Evolutionary conservation across 352 stramenopile species (phyloP).

Genomic region (Pythium phragmiticola): DNA sequence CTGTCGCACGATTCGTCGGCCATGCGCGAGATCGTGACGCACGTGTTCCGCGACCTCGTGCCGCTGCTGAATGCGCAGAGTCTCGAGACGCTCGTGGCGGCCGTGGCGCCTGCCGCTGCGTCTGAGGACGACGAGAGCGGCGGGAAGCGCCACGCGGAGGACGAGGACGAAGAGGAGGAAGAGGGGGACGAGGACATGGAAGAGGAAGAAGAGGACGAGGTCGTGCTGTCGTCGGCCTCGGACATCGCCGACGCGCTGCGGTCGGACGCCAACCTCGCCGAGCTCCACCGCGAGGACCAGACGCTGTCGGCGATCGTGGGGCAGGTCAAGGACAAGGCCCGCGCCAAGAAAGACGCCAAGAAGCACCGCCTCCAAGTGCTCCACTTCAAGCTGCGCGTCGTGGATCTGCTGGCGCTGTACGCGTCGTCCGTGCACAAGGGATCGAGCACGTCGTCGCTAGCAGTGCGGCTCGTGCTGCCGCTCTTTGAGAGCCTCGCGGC

Average conservation of each 20-base stretch:
- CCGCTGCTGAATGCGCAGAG: slow-evolving; percentile 58
- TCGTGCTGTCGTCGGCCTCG: slow-evolving; percentile 49
- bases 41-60: slow-evolving; percentile 77
- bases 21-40: slow-evolving; percentile 79
- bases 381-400: slow-evolving; percentile 84
- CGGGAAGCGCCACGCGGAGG: slow-evolving; percentile 16
- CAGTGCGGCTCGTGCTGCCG: slow-evolving; percentile 56
- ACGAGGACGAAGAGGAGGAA: slow-evolving; percentile 33
- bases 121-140: slow-evolving; percentile 51
- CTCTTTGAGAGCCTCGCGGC: slow-evolving; percentile 58
- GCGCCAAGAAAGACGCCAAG: slow-evolving; percentile 79
- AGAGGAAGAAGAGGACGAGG: slow-evolving; percentile 55
- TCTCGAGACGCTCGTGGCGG: slow-evolving; percentile 71
- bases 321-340: slow-evolving; percentile 69
- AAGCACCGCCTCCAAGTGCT: slow-evolving; percentile 59
- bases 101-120: slow-evolving; percentile 41
- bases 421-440: slow-evolving; percentile 28
- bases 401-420: slow-evolving; percentile 80
- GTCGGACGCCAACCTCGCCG: slow-evolving; percentile 57
- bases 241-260: slow-evolving; percentile 73
- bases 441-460: slow-evolving; percentile 9
- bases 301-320: slow-evolving; percentile 77
- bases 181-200: slow-evolving; percentile 38
- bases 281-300: slow-evolving; percentile 75
- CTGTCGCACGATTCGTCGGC: slow-evolving; percentile 81